Evolutionary conservation across 108 stramenopile species (phyloP).

Genomic region (Cyclotella choctawhatcheeana): DNA sequence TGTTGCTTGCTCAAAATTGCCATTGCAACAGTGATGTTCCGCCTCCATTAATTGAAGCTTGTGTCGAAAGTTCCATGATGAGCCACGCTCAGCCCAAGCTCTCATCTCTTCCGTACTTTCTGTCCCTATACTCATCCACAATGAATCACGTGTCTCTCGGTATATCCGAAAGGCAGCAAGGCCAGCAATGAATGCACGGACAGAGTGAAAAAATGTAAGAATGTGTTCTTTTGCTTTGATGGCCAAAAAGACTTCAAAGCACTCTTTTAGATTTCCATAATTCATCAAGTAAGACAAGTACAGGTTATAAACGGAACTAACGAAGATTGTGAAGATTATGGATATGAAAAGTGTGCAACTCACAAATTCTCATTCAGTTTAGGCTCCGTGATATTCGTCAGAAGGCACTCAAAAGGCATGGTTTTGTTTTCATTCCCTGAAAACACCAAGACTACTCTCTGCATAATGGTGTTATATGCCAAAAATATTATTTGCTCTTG

Average conservation of each 20-base stretch:
- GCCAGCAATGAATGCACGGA: constrained; percentile 10
- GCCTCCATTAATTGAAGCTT: constrained; percentile 20
- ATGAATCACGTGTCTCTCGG: not conserved
- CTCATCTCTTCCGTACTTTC: not conserved
- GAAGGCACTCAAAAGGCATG: too few relatives aligned
- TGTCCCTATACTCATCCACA: not conserved
- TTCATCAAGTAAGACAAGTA: not conserved
- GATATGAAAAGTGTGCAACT: not conserved
- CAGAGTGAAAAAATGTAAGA: not conserved
- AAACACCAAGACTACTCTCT: too few relatives aligned
- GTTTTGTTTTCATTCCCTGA: too few relatives aligned
- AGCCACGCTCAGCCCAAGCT: constrained; percentile 1
- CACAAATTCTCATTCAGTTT: not conserved
- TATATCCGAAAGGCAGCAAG: constrained; percentile 16
- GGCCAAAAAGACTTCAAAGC: not conserved
- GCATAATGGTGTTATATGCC: too few relatives aligned
- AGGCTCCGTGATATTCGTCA: too few relatives aligned
- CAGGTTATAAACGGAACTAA: not conserved
- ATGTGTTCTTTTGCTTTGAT: not conserved
- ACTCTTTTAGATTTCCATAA: not conserved
- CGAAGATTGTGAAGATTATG: not conserved
- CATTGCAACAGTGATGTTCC: constrained; percentile 13
- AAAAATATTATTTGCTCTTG: not conserved
- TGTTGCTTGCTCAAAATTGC: constrained; percentile 13
- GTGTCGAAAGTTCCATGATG: constrained; percentile 30